phyloP scores from a whole-genome alignment of 2,329 filamentous ascomycete species.

The Cytospora paraplurivora region DNA sequence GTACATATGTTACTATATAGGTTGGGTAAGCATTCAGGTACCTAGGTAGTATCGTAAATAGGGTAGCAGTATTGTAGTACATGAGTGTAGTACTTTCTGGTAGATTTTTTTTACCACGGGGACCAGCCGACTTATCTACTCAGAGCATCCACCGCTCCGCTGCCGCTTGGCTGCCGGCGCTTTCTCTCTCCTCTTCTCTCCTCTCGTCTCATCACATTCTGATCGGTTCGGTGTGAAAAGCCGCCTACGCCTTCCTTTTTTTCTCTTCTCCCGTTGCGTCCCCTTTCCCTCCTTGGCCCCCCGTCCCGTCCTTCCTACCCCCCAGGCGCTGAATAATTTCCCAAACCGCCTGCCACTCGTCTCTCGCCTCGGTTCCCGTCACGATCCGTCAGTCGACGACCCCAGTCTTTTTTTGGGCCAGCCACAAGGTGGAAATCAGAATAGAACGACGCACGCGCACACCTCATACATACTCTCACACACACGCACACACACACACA shows the following conservation, averaged over 20 bases:
- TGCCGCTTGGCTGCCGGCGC: constrained; percentile 19
- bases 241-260: constrained; percentile 8
- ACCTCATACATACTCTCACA: too few relatives aligned
- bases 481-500: too few relatives aligned
- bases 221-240: background rate
- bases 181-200: constrained; percentile 14
- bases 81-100: constrained; percentile 6
- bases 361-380: constrained; percentile 4
- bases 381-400: constrained; percentile 19
- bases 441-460: too few relatives aligned
- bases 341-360: constrained; percentile 7
- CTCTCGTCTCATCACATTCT: background rate
- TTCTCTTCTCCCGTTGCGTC: constrained; percentile 9
- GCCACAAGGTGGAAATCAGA: constrained; percentile 1
- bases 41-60: constrained; percentile 4
- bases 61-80: background rate
- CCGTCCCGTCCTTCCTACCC: constrained; percentile 15
- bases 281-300: constrained; percentile 19
- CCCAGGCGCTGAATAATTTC: constrained; percentile 20
- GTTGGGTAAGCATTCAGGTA: too few relatives aligned
- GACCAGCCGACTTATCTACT: constrained; percentile 14
- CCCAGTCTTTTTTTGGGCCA: constrained; percentile 3
- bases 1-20: background rate
- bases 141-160: constrained; percentile 24
- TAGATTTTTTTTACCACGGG: constrained; percentile 22